Conservation (phyloP, 345 rosid species). For the Linum lewisii region DNA sequence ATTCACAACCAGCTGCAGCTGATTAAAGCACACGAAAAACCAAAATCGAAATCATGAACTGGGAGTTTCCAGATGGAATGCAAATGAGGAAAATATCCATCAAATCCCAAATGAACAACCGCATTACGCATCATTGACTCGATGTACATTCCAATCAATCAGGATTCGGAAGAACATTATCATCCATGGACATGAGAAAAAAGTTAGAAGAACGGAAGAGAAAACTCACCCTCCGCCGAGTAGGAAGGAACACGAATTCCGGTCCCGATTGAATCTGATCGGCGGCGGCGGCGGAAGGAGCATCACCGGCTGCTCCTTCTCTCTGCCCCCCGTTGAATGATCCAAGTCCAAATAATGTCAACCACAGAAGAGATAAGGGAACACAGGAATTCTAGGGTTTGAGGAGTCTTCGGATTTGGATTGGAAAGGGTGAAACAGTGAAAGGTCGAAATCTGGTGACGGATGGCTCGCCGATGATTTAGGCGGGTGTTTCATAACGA, state of each 20-base stretch:
- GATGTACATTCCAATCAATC: not conserved
- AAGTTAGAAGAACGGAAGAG: not conserved
- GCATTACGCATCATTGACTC: not conserved
- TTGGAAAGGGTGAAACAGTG: not conserved
- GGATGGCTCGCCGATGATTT: not conserved
- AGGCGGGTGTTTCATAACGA: not conserved
- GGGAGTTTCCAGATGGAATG: too few relatives aligned
- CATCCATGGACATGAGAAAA: not conserved
- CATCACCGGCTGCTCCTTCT: not conserved
- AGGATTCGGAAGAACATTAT: too few relatives aligned
- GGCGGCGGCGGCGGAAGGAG: not conserved
- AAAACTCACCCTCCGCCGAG: not conserved
- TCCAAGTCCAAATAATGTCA: not conserved
- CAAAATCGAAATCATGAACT: too few relatives aligned
- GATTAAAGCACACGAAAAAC: too few relatives aligned
- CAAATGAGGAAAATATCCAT: too few relatives aligned
- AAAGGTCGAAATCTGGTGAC: not conserved
- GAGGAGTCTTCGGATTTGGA: not conserved
- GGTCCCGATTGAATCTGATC: not conserved
- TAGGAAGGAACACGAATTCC: not conserved
- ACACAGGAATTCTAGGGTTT: not conserved
- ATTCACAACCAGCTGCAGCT: too few relatives aligned
- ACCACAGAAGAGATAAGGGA: not conserved
- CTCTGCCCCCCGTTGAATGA: not conserved
- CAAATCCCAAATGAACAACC: too few relatives aligned